These are phyloP conservation scores for Luffa acutangula DNA, from an alignment of 306 rosid genomes.

Conservation along the genomic window DNA sequence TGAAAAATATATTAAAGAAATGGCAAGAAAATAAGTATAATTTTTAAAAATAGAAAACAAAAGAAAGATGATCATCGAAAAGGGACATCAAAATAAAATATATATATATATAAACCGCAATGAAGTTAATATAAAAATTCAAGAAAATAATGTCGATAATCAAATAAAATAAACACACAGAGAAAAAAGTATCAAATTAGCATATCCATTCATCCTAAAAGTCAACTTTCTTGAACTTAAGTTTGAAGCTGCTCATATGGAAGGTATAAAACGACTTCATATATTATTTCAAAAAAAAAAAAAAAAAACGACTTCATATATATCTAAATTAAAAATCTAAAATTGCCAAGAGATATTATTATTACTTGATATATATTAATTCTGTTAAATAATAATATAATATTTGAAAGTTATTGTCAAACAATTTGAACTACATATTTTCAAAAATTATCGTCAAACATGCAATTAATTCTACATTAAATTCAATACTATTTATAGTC, in stretches of 20 bases:
- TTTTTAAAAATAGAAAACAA: no score
- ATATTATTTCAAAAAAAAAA: no score
- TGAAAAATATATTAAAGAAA: no score
- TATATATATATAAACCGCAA: no score
- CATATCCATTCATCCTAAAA: not conserved
- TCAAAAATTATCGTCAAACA: not conserved
- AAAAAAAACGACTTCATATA: not conserved
- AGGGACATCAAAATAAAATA: no score
- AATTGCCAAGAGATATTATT: not conserved
- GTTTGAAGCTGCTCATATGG: not conserved
- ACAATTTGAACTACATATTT: not conserved
- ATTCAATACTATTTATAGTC: not conserved
- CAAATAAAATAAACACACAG: not conserved
- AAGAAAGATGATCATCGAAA: no score
- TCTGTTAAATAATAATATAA: not conserved
- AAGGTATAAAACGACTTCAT: not conserved
- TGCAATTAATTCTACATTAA: not conserved
- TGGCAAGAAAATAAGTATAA: no score
- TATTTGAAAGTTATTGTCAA: not conserved
- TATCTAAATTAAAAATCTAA: not conserved
- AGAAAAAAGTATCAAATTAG: not conserved
- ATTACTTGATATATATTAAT: not conserved
- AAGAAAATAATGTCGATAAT: not conserved
- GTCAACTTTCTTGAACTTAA: not conserved
- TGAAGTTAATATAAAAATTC: not conserved